Evolutionary conservation across 306 rosid genomes (phyloP).

Genomic region (Cucumis cinereus): DNA sequence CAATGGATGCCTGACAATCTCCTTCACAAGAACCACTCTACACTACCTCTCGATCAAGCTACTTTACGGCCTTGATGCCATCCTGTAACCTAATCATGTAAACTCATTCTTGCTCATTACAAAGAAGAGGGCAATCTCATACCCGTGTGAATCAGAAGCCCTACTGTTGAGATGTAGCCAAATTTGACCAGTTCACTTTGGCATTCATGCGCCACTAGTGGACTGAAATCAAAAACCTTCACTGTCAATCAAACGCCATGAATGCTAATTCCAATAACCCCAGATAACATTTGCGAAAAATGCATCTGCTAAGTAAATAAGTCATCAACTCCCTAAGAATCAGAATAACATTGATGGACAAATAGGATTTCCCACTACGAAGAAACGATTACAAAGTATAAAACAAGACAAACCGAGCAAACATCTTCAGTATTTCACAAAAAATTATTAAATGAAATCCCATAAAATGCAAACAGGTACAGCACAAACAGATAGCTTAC

Average conservation of each 20-base stretch:
- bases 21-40: neutral
- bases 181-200: neutral
- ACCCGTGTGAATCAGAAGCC: neutral
- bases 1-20: neutral
- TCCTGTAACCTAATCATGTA: neutral
- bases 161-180: neutral
- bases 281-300: neutral
- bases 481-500: conserved; percentile 13
- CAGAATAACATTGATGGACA: neutral
- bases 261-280: neutral
- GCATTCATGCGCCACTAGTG: neutral
- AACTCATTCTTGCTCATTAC: neutral
- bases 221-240: neutral
- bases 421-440: neutral
- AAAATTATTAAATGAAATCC: neutral
- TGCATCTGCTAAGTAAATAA: neutral
- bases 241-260: neutral
- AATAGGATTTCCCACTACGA: neutral
- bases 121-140: neutral
- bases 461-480: neutral
- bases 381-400: neutral
- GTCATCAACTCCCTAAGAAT: neutral
- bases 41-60: neutral
- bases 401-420: neutral
- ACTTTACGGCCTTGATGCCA: neutral